These are phyloP conservation scores for Corchorus capsularis DNA, from an alignment of 345 rosid genomes.

Conservation along the genomic window DNA sequence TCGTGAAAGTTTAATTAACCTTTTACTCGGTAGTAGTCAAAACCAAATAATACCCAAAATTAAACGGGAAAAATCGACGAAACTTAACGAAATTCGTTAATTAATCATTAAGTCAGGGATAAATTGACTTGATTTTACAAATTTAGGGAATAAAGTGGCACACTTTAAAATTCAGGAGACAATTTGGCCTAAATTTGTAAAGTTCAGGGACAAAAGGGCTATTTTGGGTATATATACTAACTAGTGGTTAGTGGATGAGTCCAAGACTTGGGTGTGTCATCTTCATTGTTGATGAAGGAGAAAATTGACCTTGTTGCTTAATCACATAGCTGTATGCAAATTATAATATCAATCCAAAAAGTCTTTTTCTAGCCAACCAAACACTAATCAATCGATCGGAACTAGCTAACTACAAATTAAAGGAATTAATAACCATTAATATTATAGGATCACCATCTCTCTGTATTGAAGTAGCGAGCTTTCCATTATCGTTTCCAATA, in stretches of 20 bases:
- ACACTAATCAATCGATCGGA: not conserved
- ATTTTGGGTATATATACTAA: not conserved
- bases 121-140: too few relatives aligned
- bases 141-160: too few relatives aligned
- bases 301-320: not conserved
- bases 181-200: too few relatives aligned
- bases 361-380: slow-evolving; percentile 1
- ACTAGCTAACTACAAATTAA: not conserved
- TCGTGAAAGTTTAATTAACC: too few relatives aligned
- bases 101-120: too few relatives aligned
- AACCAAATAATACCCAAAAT: too few relatives aligned
- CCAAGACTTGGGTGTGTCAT: not conserved
- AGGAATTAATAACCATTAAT: not conserved
- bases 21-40: too few relatives aligned
- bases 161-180: too few relatives aligned
- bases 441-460: not conserved
- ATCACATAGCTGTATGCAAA: not conserved
- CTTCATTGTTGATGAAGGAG: not conserved
- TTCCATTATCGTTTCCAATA: not conserved
- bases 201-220: too few relatives aligned
- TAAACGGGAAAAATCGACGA: too few relatives aligned
- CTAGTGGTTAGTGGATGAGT: not conserved
- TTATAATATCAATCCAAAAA: not conserved
- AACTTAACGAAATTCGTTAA: too few relatives aligned
- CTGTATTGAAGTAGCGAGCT: not conserved